These are phyloP conservation scores for Babesia bigemina DNA, from an alignment of 169 alveolate genomes.

Conservation along the genomic window DNA sequence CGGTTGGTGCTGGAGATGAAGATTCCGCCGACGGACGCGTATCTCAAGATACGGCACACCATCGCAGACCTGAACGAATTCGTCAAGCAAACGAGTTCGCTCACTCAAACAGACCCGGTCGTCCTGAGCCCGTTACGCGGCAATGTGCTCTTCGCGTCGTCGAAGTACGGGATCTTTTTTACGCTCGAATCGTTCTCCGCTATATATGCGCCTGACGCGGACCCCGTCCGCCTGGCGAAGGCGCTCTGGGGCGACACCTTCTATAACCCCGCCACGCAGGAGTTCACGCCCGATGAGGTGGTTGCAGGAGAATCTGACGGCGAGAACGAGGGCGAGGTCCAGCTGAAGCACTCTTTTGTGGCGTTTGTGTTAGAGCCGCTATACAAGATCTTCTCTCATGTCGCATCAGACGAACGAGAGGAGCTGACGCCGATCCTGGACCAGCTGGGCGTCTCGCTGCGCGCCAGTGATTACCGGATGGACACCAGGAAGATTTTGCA, in stretches of 20 bases:
- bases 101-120: conserved; percentile 19
- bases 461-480: conserved; percentile 51
- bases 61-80: conserved; percentile 71
- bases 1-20: conserved; percentile 95
- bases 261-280: conserved; percentile 76
- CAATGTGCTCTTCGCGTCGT: conserved; percentile 95
- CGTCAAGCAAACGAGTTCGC: conserved; percentile 40
- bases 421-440: conserved; percentile 87
- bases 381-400: conserved; percentile 94
- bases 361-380: conserved; percentile 97
- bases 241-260: conserved; percentile 90
- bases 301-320: conserved; percentile 24
- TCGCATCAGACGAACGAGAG: conserved; percentile 94
- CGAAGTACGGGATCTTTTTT: conserved; percentile 91
- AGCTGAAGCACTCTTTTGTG: conserved; percentile 92
- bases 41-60: conserved; percentile 89
- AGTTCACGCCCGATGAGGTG: conserved; percentile 40
- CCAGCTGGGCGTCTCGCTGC: conserved; percentile 67
- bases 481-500: conserved; percentile 63
- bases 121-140: conserved; percentile 89
- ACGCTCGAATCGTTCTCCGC: conserved; percentile 92
- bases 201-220: conserved; percentile 78
- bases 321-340: conserved; percentile 71
- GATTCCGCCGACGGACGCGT: conserved; percentile 99
- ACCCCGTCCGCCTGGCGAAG: conserved; percentile 76